Base-by-base conservation (phyloP, 768 basidiomycete species). In the Pholiota conissans region DNA sequence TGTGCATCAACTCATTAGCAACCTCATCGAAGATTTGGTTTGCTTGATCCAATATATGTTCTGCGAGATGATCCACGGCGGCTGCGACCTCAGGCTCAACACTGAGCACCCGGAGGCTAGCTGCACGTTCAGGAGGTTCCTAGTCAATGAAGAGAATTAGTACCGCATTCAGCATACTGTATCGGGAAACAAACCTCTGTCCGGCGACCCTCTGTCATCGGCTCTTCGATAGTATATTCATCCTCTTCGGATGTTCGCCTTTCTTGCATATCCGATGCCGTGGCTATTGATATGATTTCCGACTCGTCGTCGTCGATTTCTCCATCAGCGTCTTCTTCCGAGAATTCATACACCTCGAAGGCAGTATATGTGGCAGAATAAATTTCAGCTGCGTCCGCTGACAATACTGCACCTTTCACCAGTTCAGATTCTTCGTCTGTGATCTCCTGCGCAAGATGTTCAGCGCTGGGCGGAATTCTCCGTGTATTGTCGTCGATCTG, bases 111-210 rank as follows among this genome's bases (percentile, higher is more conserved):
- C 58, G 55, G 13, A 65, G 52, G 47, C 58, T 62, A 49, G 52
- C 55, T 18, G 46, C 61, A 13, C 62, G 64, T n/a, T 61, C 56
- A 39, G 53, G 29, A 11, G 63, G 63, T 54, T 67, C 63, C 65
- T 69, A 49, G n/a, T n/a, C n/a, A n/a, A n/a, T n/a, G n/a, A n/a
- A n/a, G n/a, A n/a, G n/a, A n/a, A n/a, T n/a, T n/a, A n/a, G n/a
- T n/a, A n/a, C n/a, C n/a, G n/a, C n/a, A n/a, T n/a, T n/a, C n/a
- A n/a, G n/a, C n/a, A n/a, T n/a, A n/a, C n/a, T n/a, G n/a, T n/a
- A n/a, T n/a, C n/a, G n/a, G n/a, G 9, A 39, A 20, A 64, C 72
- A 47, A 58, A 77, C 76, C 70, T 65, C 70, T 11, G 68, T 72
- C 16, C 57, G 51, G 22, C 70, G 61, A 13, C 64, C 71, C 40